These are phyloP conservation scores for Cercospora beticola DNA, from an alignment of 2,329 filamentous ascomycete genomes.

Conservation along the genomic window DNA sequence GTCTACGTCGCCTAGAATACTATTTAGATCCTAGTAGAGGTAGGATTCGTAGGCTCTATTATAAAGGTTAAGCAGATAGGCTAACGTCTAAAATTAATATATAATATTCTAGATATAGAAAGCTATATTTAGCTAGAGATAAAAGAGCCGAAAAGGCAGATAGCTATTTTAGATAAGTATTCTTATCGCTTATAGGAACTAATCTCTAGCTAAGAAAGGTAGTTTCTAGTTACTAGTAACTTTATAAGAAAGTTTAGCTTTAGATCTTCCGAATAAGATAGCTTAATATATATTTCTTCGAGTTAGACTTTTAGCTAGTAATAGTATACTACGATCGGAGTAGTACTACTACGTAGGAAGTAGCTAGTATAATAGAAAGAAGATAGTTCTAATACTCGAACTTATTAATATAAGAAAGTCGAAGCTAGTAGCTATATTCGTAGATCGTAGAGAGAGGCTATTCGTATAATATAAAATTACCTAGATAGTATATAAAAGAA, in stretches of 20 bases:
- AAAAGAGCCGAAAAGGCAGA: neutral
- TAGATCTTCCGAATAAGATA: neutral
- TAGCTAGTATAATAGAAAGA: neutral
- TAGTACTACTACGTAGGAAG: neutral
- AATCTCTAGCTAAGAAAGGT: neutral
- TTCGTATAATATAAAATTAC: neutral
- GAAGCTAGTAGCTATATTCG: neutral
- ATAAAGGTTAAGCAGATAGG: too few relatives aligned
- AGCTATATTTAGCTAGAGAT: constrained; percentile 5
- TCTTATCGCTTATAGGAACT: neutral
- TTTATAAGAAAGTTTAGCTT: neutral
- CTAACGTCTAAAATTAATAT: neutral
- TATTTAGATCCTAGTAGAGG: neutral
- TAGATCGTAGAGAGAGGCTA: neutral
- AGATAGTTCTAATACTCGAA: neutral
- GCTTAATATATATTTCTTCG: neutral
- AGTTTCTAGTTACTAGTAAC: neutral
- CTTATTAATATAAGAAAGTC: neutral
- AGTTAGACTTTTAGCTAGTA: constrained; percentile 3
- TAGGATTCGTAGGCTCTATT: neutral
- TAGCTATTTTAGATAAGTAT: neutral
- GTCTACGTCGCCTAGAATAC: neutral
- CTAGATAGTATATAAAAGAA: neutral
- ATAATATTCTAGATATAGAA: neutral
- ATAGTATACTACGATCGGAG: neutral